phyloP scores from a whole-genome alignment of 106 monocot species.

The Vanilla planifolia region DNA sequence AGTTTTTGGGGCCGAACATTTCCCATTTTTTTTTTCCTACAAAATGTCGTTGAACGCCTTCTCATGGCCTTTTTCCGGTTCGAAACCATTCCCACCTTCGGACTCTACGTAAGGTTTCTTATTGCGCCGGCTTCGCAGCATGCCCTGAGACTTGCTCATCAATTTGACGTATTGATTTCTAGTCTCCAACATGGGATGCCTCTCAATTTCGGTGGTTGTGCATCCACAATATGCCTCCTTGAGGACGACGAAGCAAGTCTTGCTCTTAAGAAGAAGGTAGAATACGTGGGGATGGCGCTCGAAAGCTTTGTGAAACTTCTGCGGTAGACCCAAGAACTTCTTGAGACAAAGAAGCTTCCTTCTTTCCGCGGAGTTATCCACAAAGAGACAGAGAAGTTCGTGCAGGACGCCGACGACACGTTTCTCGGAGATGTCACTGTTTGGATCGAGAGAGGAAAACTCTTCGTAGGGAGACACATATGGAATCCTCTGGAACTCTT shows the following conservation, averaged over 20 bases:
- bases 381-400: conserved; percentile 59
- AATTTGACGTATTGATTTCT: conserved; percentile 56
- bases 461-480: conserved; percentile 73
- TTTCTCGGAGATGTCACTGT: conserved; percentile 56
- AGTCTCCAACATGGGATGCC: conserved; percentile 48
- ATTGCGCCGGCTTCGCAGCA: conserved; percentile 44
- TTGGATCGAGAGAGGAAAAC: conserved; percentile 25
- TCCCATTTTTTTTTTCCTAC: too few species aligned
- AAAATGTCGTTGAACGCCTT: too few species aligned
- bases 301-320: conserved; percentile 61
- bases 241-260: conserved; percentile 82
- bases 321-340: conserved; percentile 57
- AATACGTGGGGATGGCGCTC: conserved; percentile 80
- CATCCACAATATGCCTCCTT: conserved; percentile 62
- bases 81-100: not conserved
- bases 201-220: conserved; percentile 28
- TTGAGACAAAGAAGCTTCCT: conserved; percentile 59
- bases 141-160: conserved; percentile 49
- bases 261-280: conserved; percentile 77
- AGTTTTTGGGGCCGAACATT: too few species aligned
- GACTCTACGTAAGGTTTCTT: conserved; percentile 14
- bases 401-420: conserved; percentile 60
- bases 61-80: not conserved
- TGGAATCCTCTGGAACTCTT: conserved; percentile 48
- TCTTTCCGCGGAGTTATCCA: conserved; percentile 71